Evolutionary conservation across 1,284 basidiomycete species (phyloP).

Genomic region (Inonotus hispidus): DNA sequence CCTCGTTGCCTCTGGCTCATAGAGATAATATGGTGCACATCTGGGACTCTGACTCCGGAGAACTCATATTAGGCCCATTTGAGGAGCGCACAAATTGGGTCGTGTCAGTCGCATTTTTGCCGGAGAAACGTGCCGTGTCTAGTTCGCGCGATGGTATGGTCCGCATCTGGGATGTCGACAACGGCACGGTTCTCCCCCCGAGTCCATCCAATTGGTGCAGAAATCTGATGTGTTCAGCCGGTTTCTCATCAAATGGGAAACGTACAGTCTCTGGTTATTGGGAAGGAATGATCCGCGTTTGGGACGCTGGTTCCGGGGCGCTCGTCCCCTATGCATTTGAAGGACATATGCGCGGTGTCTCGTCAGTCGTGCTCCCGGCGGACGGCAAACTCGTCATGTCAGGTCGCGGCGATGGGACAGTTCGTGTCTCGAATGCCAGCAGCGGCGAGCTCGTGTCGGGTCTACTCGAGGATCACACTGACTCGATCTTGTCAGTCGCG

Average conservation of each 20-base stretch:
- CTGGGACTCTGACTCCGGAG: not conserved
- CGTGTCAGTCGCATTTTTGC: not conserved
- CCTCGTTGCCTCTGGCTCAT: not conserved
- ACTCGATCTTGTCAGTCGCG: not conserved
- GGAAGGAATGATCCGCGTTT: not conserved
- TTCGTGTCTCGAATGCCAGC: not conserved
- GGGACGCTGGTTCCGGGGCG: not conserved
- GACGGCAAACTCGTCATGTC: conserved; percentile 1
- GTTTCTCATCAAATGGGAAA: conserved; percentile 3
- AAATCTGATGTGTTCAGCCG: not conserved
- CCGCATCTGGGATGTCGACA: not conserved
- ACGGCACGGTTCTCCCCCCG: not conserved
- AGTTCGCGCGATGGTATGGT: not conserved
- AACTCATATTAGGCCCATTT: not conserved
- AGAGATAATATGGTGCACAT: not conserved
- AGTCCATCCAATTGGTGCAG: not conserved
- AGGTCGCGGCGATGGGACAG: not conserved
- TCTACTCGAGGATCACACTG: not conserved
- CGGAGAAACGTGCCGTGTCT: not conserved
- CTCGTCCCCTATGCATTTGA: not conserved
- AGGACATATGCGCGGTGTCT: not conserved
- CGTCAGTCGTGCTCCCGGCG: not conserved
- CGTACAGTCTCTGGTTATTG: not conserved
- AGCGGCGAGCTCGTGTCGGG: not conserved
- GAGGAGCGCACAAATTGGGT: not conserved